Evolutionary conservation across 495 filamentous ascomycete species (phyloP).

Genomic region (Pyronema domesticum): DNA sequence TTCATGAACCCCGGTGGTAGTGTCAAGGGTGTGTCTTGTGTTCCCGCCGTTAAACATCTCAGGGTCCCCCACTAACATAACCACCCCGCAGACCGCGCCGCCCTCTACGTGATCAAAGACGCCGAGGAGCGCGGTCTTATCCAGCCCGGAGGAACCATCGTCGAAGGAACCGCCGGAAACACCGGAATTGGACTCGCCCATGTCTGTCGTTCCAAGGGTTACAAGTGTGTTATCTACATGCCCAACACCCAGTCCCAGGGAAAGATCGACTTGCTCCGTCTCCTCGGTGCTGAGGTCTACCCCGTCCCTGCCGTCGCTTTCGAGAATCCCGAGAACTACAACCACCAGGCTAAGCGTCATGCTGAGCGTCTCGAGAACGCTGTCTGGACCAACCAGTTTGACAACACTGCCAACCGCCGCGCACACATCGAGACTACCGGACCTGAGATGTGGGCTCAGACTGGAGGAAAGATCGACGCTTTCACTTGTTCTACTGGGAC

Average conservation of each 20-base stretch:
- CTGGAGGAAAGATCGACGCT: constrained; percentile 66
- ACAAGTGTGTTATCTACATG: constrained; percentile 97
- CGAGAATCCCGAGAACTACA: constrained; percentile 92
- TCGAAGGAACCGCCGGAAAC: constrained; percentile 94
- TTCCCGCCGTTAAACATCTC: not conserved
- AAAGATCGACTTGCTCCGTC: constrained; percentile 80
- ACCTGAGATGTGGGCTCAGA: constrained; percentile 95
- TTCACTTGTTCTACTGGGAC: constrained; percentile 95
- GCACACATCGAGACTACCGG: constrained; percentile 95
- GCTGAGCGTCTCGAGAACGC: constrained; percentile 74
- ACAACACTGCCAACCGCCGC: constrained; percentile 82
- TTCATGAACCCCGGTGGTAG: constrained; percentile 96
- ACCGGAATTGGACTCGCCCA: constrained; percentile 95
- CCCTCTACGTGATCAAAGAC: constrained; percentile 81
- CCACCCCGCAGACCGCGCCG: constrained; percentile 51
- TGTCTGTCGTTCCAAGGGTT: constrained; percentile 83
- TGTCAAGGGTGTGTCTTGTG: constrained; percentile 41
- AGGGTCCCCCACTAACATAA: not conserved
- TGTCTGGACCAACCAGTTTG: constrained; percentile 98
- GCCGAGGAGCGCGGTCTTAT: constrained; percentile 77
- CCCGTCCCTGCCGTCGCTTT: constrained; percentile 96
- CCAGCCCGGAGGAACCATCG: constrained; percentile 72
- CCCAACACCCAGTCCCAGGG: constrained; percentile 95
- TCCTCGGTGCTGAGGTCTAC: constrained; percentile 91
- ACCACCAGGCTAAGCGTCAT: constrained; percentile 81